A percentile compares a stretch with the other conserved stretches of the same genome.
phyloP scores from a whole-genome alignment of 139 green algal genomes.

The Diplosphaera chodatii region DNA sequence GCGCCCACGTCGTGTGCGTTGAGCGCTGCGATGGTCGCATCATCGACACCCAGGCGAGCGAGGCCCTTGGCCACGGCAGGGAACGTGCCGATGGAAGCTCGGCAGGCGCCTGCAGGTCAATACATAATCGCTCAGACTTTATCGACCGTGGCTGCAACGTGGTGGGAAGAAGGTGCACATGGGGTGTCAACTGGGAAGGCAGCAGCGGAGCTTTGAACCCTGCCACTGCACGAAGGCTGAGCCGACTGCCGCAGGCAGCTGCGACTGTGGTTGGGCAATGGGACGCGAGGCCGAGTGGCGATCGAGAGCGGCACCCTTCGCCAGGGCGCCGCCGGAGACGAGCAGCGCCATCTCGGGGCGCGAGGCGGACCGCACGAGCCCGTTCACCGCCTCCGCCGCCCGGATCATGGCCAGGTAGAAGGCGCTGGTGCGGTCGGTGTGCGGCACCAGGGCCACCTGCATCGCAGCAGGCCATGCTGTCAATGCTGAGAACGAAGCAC shows the following conservation, averaged over 20 bases:
- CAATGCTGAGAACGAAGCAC: too few species aligned
- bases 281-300: background rate
- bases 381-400: background rate
- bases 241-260: too few species aligned
- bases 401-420: conserved; percentile 1
- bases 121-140: too few species aligned
- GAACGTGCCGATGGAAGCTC: background rate
- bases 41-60: background rate
- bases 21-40: background rate
- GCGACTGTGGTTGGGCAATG: too few species aligned
- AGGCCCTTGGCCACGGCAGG: background rate
- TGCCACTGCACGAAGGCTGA: too few species aligned
- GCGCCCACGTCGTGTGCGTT: background rate
- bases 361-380: background rate
- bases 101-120: background rate
- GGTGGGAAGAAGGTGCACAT: too few species aligned
- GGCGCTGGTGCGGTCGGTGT: background rate
- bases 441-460: background rate
- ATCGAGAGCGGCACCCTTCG: background rate
- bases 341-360: background rate
- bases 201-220: too few species aligned
- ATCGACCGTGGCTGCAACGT: too few species aligned
- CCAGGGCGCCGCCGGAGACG: background rate
- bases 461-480: too few species aligned
- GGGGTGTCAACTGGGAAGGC: too few species aligned